Conservation (phyloP, 441 rosid genomes). For the Raphanus hybrid region DNA sequence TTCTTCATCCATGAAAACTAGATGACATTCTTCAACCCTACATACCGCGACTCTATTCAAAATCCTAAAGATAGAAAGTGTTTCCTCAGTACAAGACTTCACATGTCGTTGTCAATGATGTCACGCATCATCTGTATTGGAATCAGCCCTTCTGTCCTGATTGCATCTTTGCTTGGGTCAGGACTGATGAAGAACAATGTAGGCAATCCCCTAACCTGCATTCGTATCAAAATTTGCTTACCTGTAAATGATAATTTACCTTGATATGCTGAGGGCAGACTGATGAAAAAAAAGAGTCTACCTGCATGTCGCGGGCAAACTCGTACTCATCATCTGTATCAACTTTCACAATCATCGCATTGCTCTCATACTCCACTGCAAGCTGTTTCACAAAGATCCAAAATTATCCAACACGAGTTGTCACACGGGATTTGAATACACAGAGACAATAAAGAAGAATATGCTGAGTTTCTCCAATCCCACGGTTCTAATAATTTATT, state of each 20-base stretch:
- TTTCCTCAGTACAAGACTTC: slow-evolving; percentile 34
- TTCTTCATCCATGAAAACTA: slow-evolving; percentile 18
- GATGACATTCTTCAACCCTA: slow-evolving; percentile 23
- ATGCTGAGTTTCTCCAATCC: background rate
- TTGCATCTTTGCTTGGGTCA: slow-evolving; percentile 82
- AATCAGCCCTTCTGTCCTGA: slow-evolving; percentile 85
- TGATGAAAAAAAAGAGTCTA: slow-evolving; percentile 26
- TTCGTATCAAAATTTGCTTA: slow-evolving; percentile 3
- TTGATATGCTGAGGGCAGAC: background rate
- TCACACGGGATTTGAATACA: too few species aligned
- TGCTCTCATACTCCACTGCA: slow-evolving; percentile 84
- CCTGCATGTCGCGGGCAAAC: slow-evolving; percentile 94
- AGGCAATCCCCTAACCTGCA: slow-evolving; percentile 89
- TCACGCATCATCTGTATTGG: slow-evolving; percentile 91
- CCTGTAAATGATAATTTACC: background rate
- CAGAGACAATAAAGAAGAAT: background rate
- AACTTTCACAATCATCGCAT: slow-evolving; percentile 81
- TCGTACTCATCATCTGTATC: slow-evolving; percentile 87
- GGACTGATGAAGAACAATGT: slow-evolving; percentile 85
- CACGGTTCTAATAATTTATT: background rate
- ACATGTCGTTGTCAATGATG: slow-evolving; percentile 80
- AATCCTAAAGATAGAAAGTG: slow-evolving; percentile 29
- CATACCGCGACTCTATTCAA: slow-evolving; percentile 16
- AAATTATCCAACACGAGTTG: background rate
- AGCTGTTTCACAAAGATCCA: slow-evolving; percentile 53